These are phyloP conservation scores for Gaeumannomyces sp. DNA, from an alignment of 2,329 filamentous ascomycete genomes.

Conservation along the genomic window DNA sequence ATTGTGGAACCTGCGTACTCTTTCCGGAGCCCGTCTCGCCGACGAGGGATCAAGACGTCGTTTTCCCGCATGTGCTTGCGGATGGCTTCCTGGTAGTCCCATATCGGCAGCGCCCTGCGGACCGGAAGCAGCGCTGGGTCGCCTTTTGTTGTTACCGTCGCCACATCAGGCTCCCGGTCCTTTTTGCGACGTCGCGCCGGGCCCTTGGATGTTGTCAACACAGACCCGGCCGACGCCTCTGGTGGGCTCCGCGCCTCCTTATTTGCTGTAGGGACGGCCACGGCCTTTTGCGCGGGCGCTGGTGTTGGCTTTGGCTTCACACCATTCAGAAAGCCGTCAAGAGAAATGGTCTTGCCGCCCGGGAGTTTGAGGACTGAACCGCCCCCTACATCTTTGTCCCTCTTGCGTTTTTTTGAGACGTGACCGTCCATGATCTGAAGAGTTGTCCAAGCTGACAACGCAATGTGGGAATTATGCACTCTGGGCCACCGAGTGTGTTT, in stretches of 20 bases:
- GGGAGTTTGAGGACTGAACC: constrained; percentile 34
- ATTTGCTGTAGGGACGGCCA: background rate
- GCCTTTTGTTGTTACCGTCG: background rate
- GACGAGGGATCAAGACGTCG: constrained; percentile 75
- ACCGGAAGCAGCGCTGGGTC: constrained; percentile 3
- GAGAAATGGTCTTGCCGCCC: constrained; percentile 41
- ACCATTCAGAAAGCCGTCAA: constrained; percentile 39
- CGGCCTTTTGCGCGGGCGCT: background rate
- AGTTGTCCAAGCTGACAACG: background rate
- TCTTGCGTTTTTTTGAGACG: constrained; percentile 20
- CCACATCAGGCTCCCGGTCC: background rate
- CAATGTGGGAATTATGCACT: background rate
- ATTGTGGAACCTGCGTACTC: constrained; percentile 93
- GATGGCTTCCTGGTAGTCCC: constrained; percentile 61
- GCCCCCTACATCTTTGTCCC: constrained; percentile 31
- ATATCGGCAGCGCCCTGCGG: constrained; percentile 70
- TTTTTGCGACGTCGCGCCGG: background rate
- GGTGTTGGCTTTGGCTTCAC: constrained; percentile 4
- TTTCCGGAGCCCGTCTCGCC: constrained; percentile 97
- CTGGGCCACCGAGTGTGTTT: background rate
- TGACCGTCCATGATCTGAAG: constrained; percentile 4
- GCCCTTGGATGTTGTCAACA: background rate
- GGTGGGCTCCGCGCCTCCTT: background rate
- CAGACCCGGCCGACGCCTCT: background rate
- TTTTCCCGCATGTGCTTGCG: constrained; percentile 44